These are phyloP conservation scores for Chalciporus sp. DNA, from an alignment of 1,284 basidiomycete genomes.

Conservation along the genomic window DNA sequence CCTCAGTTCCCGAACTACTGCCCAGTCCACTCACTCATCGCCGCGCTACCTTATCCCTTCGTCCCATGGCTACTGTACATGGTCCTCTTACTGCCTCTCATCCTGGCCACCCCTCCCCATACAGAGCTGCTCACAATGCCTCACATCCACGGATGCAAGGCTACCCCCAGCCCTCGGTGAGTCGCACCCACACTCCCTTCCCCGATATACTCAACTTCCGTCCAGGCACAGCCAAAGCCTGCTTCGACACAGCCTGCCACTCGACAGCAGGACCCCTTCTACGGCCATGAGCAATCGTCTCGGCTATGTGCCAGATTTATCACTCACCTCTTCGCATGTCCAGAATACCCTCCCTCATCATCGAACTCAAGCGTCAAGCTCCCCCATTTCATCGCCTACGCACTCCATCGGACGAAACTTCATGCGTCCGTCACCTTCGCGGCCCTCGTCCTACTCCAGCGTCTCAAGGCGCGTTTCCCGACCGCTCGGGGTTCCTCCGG, in stretches of 20 bases:
- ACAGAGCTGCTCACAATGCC: conserved; percentile 26
- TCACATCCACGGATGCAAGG: conserved; percentile 28
- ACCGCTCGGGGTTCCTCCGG: conserved; percentile 91
- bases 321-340: conserved; percentile 77
- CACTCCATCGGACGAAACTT: conserved; percentile 85
- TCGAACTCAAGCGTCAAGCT: conserved; percentile 62
- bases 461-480: conserved; percentile 89
- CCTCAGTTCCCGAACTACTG: conserved; percentile 19
- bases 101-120: conserved; percentile 31
- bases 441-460: conserved; percentile 81
- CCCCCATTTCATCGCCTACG: conserved; percentile 86
- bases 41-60: conserved; percentile 13
- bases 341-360: conserved; percentile 57
- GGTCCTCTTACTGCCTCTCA: conserved; percentile 21
- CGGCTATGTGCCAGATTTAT: conserved; percentile 77
- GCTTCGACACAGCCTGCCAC: conserved; percentile 33
- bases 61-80: conserved; percentile 34
- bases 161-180: conserved; percentile 34
- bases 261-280: conserved; percentile 61
- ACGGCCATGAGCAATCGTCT: conserved; percentile 74
- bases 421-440: conserved; percentile 84
- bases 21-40: conserved; percentile 3
- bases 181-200: not conserved
- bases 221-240: conserved; percentile 31
- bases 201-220: conserved; percentile 1